A percentile compares a stretch with the other conserved stretches of the same genome.
phyloP scores from a whole-genome alignment of 371 early-diverging fungal species.

The Entomophthora muscae region DNA sequence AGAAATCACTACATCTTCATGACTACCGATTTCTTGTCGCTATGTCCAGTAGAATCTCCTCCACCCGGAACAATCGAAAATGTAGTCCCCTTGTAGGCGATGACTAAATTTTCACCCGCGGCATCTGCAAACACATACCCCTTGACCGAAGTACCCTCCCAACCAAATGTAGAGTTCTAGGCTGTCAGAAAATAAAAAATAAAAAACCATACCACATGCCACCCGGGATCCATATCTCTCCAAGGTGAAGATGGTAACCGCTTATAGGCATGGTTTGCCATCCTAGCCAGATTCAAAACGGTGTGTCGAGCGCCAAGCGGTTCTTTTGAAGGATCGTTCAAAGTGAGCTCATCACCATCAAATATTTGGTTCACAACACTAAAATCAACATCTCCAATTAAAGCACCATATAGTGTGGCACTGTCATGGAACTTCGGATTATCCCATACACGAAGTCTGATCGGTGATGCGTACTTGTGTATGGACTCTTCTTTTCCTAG shows the following conservation, averaged over 20 bases:
- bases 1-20: neutral
- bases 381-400: neutral
- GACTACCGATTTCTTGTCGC: slow-evolving; percentile 55
- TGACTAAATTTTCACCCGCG: slow-evolving; percentile 38
- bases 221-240: slow-evolving; percentile 1
- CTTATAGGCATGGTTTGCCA: slow-evolving; percentile 9
- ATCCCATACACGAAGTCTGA: neutral
- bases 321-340: neutral
- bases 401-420: neutral
- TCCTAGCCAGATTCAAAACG: slow-evolving; percentile 2
- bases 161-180: slow-evolving; percentile 70
- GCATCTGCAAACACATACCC: slow-evolving; percentile 65
- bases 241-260: slow-evolving; percentile 1
- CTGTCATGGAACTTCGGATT: neutral
- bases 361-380: neutral
- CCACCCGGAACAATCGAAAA: slow-evolving; percentile 38
- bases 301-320: neutral
- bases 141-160: slow-evolving; percentile 59
- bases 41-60: slow-evolving; percentile 22
- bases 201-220: slow-evolving; percentile 5
- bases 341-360: neutral
- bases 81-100: slow-evolving; percentile 77
- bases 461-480: neutral
- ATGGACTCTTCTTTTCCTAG: neutral
- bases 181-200: neutral